Evolutionary conservation across 208 protist genomes (phyloP), one percentile per base, ranked within the genome.

Genomic region (Crithidia bombi): DNA sequence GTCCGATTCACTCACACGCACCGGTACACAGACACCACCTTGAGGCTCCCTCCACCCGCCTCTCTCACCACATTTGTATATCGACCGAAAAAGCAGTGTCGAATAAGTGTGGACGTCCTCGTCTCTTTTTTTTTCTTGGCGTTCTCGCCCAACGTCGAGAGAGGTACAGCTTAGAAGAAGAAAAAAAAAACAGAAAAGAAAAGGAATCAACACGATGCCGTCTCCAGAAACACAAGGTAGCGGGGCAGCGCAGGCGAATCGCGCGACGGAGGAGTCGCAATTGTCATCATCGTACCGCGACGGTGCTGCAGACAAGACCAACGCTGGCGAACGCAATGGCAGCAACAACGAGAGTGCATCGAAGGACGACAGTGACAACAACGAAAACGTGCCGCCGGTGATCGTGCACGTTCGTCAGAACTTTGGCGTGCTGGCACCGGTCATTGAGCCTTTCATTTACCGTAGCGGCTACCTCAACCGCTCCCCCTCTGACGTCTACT

Each of bases 391-490:
- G 43, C 82, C 85, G 30, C 55, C 33, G 7, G 73, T 80, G 12
- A 69, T 94, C 49, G 55, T 51, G 58, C 81, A 94, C 47, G 74
- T 94, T 23, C 79, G 77, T 9, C 71, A 86, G 52, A 80, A 85
- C 55, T 94, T 94, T 64, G 83, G 84, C 51, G 44, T 81, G 3
- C 47, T 92, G 51, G 69, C 85, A 17, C 62, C 75, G 35, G 67
- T 78, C 1, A 77, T 94, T 36, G 82, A 86, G 72, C 69, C 74
- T 5, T 79, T 81, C 69, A 80, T 89, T 28, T 94, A 83, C 46
- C 83, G 79, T 57, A 78, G 63, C 25, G 89, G 86, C 10, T 64
- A 82, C 17, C 65, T 90, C 21, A 81, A 75, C 65, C 54, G 57
- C 26, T 80, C 70, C 17, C 65, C 86, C 10, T 72, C 80, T 15